Evolutionary conservation across 192 early-diverging fungal genomes (phyloP), one percentile per base, ranked within the genome.

Genomic region (Chytriomyces sp.): DNA sequence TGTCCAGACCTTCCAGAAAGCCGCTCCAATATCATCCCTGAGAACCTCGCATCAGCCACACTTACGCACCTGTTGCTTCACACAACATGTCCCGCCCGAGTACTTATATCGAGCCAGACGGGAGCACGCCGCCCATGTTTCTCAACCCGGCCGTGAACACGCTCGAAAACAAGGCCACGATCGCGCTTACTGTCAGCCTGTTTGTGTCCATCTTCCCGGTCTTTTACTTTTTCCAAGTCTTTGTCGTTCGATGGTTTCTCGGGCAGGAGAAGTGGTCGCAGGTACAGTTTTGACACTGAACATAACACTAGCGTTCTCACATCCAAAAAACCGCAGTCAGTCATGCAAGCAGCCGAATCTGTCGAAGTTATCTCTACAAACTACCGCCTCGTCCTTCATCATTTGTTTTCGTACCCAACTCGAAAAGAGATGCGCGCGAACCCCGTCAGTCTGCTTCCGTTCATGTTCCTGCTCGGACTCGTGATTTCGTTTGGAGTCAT

Each of bases 171-270:
- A 50, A 70, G 53, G 45, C 46, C 7, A 35, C 69, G 7, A 70
- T 78, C n/a, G 77, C 77, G 2, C 6, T 78, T 8, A 49, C 72
- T 45, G 63, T 78, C 64, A 62, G 67, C 23, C 11, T 78, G 16
- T 70, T 78, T 48, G 62, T 78, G 5, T 24, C 77, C 6, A 13
- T 71, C 61, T 78, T 78, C 48, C 68, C 62, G 18, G 26, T 71
- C 11, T 78, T 78, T 49, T 78, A 70, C 62, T 61, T 78, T 44
- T 78, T 78, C 69, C 77, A 78, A 64, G 49, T 78, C 60, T 45
- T 78, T 63, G 62, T 78, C 5, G 65, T 50, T 43, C 68, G 59
- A 48, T 78, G 77, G 77, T 20, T 60, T n/a, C 44, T 78, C 43
- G 77, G 77, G 62, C 57, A 50, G 35, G 61, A 78, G 59, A 59